Evolutionary conservation across 2,329 filamentous ascomycete genomes (phyloP), one percentile per base, ranked within the genome.

Genomic region (Pseudogymnoascus sp.): DNA sequence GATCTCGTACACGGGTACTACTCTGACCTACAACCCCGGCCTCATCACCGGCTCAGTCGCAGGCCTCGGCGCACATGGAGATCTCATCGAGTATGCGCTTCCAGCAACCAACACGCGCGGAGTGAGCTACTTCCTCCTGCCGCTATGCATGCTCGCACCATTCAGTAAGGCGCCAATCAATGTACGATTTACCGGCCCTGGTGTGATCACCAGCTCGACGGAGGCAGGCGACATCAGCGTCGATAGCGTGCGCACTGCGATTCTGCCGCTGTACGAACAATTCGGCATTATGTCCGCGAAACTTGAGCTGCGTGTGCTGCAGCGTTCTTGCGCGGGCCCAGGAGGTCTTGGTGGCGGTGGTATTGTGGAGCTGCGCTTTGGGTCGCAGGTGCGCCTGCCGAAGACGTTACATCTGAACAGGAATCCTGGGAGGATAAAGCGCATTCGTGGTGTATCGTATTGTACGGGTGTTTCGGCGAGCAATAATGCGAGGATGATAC

Each of bases 401-500:
- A 96, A 96, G 79, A 99, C 95, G 39, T 79, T 99, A 73, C 95
- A 99, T 76, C 77, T 97, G 63, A 83, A 88, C 74, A 82, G 96
- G 69, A 89, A 85, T 67, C 86, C 93, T 0, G 95, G 95, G 6
- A 82, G 90, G 63, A 88, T 99, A 71, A 93, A 92, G 82, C 86
- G 87, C 69, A 89, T 99, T 68, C 84, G 93, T 64, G 95, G 95
- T 65, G 95, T 99, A 47, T 93, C 95, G 59, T 99, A 97, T 76
- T 89, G 90, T 63, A 92, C 91, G 0, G 95, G 96, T 57, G 93
- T 97, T 0, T 90, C 90, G 10, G 93, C 90, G 0, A 92, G 89
- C 60, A 97, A 97, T 75, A 99, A 97, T 74, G 90, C 89, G 66
- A 84, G 95, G 67, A 96, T 97, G 90, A 99, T 97, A 72, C 90